phyloP scores from a whole-genome alignment of 2,329 filamentous ascomycete species.

The Rhinocladiella mackenziei region DNA sequence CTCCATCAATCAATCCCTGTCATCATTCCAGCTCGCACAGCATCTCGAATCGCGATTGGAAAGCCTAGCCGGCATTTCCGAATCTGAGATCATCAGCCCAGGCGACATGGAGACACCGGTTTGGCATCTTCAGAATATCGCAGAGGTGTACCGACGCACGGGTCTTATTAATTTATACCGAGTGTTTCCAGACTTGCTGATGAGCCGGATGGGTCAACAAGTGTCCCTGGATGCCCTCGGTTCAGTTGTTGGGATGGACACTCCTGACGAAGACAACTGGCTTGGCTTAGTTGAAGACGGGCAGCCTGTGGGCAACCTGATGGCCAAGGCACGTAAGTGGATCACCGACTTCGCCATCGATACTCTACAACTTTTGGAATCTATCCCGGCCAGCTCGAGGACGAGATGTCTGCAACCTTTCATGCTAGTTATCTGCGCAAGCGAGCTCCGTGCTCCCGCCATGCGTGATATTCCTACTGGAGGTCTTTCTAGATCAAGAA shows the following conservation, averaged over 20 bases:
- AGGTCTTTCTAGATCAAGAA: too few relatives aligned
- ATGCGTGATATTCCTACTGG: conserved; percentile 10
- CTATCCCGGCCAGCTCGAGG: conserved; percentile 49
- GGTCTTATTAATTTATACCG: conserved; percentile 54
- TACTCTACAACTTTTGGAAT: conserved; percentile 47
- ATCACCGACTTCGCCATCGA: conserved; percentile 50
- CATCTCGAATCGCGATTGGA: too few relatives aligned
- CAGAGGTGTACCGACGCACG: conserved; percentile 51
- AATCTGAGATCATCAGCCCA: conserved; percentile 33
- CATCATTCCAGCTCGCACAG: too few relatives aligned
- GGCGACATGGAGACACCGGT: conserved; percentile 52
- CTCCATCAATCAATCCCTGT: conserved; percentile 47
- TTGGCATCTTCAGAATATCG: conserved; percentile 51
- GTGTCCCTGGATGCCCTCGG: too few relatives aligned
- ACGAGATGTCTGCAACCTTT: too few relatives aligned
- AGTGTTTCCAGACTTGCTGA: conserved; percentile 45
- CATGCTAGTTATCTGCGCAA: too few relatives aligned
- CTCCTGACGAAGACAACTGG: conserved; percentile 1
- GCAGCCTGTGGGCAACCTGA: conserved; percentile 1
- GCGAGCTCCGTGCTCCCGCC: too few relatives aligned
- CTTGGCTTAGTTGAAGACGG: background rate
- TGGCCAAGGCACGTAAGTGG: conserved; percentile 33
- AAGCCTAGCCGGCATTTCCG: conserved; percentile 4
- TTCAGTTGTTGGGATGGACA: too few relatives aligned
- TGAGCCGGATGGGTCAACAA: too few relatives aligned